Base-by-base conservation (phyloP, 345 rosid species). In the Syzygium jambos region DNA sequence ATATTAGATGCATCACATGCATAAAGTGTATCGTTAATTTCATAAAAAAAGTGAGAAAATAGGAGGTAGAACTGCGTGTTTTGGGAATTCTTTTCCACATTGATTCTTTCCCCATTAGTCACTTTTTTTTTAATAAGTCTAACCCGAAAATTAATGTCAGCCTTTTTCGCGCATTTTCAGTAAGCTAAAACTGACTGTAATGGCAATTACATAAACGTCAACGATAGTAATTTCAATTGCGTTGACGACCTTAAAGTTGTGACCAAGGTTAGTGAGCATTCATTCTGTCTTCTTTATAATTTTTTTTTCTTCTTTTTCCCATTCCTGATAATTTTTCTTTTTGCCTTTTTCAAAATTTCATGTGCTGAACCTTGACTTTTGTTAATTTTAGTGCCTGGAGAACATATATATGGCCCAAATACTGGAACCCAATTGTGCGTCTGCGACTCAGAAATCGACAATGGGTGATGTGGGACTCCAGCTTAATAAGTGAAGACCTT, bases 121-220 rank as follows among this genome's bases (percentile, higher is more conserved):
- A 7, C 27, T 54, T 80, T 80, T 30, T 80, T 51, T 43, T 6
- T 21, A 0, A 43, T 80, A 51, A 80, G 46, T 23, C 52, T 43
- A 14, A 80, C 84, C 46, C 83, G 11, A 34, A 77, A 77, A 30
- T 15, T 34, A 77, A 30, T 22, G 84, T 80, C 52, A 38, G 27
- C 52, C 11, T 29, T 80, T 80, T 80, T 38, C 9, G 21, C 34
- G 41, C 22, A 77, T 77, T 34, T 38, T 57, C 51, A 89, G 92
- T 84, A 89, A 4, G 85, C 85, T 55, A 78, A 53, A 52, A 38
- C 3, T 11, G 82, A 84, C 57, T 91, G 92, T 85, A 77, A 85
- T 13, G 92, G 91, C 4, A 89, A 88, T 34, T 89, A 78, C 34
- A 22, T 68, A 6, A 29, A 88, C 49, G 57, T 86, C 55, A 30